A percentile compares a stretch with the other conserved stretches of the same genome.
Conservation (phyloP, 768 basidiomycete genomes). For the Asterophora parasitica region DNA sequence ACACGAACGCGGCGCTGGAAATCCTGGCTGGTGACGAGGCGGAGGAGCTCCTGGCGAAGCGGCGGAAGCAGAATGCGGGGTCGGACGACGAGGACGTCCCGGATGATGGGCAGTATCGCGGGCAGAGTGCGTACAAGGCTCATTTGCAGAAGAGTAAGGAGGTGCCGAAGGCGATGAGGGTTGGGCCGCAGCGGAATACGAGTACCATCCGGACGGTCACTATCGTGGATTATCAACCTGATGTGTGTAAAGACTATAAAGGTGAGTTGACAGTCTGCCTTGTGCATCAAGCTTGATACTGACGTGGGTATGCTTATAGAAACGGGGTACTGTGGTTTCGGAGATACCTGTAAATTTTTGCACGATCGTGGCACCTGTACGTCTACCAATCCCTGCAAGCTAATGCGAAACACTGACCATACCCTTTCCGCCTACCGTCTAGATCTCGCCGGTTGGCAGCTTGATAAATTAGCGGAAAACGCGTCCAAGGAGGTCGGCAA, state of each 20-base stretch:
- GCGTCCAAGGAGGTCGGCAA: conserved; percentile 53
- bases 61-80: conserved; percentile 50
- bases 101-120: conserved; percentile 85
- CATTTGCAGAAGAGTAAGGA: conserved; percentile 82
- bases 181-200: conserved; percentile 70
- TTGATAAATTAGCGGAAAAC: conserved; percentile 87
- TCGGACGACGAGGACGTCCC: conserved; percentile 57
- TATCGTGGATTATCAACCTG: conserved; percentile 95
- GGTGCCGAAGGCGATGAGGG: conserved; percentile 83
- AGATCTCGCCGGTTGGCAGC: conserved; percentile 98
- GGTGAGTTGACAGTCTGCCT: conserved; percentile 44
- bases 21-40: conserved; percentile 82
- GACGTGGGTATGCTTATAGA: conserved; percentile 42
- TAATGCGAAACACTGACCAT: conserved; percentile 7
- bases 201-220: conserved; percentile 92
- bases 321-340: conserved; percentile 98
- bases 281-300: not conserved
- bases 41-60: conserved; percentile 70
- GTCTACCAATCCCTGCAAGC: conserved; percentile 26
- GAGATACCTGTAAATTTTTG: conserved; percentile 98
- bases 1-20: conserved; percentile 65
- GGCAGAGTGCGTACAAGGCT: conserved; percentile 74
- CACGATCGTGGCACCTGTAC: conserved; percentile 94
- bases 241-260: conserved; percentile 99
- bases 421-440: conserved; percentile 11